Conservation (phyloP, 2,329 filamentous ascomycete genomes). For the Calonectria multiphialidica region DNA sequence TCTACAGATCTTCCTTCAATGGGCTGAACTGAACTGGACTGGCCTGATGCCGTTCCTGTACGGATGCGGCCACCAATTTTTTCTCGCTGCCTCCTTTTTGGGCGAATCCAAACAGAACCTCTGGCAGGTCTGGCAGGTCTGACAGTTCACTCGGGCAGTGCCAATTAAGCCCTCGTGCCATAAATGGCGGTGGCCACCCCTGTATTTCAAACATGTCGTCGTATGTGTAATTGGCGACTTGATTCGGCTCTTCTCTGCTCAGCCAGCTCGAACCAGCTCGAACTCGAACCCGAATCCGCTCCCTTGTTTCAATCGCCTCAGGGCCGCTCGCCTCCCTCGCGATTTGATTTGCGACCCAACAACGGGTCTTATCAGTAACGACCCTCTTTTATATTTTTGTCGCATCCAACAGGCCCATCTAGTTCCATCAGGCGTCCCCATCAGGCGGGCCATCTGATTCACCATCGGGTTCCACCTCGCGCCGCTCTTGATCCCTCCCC, state of each 20-base stretch:
- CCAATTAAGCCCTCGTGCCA: neutral
- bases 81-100: neutral
- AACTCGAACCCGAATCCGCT: neutral
- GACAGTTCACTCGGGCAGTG: neutral
- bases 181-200: neutral
- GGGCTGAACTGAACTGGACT: slow-evolving; percentile 1
- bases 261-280: neutral
- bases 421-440: slow-evolving; percentile 13
- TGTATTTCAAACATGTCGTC: neutral
- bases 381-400: slow-evolving; percentile 45
- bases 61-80: slow-evolving; percentile 27
- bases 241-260: neutral
- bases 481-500: slow-evolving; percentile 39
- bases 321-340: slow-evolving; percentile 9
- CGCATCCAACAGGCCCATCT: slow-evolving; percentile 26
- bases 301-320: neutral
- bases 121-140: neutral
- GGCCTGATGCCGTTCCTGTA: slow-evolving; percentile 19
- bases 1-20: slow-evolving; percentile 14
- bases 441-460: slow-evolving; percentile 26
- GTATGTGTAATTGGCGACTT: neutral
- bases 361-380: slow-evolving; percentile 43
- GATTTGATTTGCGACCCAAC: slow-evolving; percentile 23
- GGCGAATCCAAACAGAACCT: neutral
- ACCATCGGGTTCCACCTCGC: slow-evolving; percentile 39